Percentiles rank a stretch among this genome's conserved stretches.
phyloP scores from a whole-genome alignment of 441 rosid genomes.

The Syzygium malaccense region DNA sequence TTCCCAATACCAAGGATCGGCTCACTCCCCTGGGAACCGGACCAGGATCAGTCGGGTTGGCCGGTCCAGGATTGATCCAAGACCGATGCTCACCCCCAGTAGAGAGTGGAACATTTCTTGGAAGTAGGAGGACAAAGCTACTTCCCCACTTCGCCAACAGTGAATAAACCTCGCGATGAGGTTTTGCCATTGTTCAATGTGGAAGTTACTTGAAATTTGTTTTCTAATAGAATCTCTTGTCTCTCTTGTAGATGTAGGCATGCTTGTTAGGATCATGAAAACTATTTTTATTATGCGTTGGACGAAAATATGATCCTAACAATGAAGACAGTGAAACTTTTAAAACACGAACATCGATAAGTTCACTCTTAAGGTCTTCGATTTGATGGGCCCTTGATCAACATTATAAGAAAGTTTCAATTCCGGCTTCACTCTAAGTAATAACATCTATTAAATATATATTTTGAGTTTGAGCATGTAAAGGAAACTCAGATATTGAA shows the following conservation, averaged over 20 bases:
- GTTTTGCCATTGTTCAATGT: background rate
- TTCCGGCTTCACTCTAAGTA: background rate
- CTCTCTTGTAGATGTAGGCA: background rate
- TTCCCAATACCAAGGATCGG: too few relatives aligned
- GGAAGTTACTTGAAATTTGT: background rate
- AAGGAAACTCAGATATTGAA: background rate
- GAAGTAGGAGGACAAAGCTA: background rate
- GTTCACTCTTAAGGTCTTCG: background rate
- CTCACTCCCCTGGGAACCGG: too few relatives aligned
- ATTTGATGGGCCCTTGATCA: background rate
- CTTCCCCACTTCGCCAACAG: background rate
- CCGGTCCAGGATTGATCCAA: fast-evolving
- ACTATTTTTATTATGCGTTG: background rate
- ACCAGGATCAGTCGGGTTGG: background rate
- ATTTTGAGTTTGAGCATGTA: background rate
- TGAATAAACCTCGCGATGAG: background rate
- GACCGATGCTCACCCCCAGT: background rate
- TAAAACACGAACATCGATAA: background rate
- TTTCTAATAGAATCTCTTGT: background rate
- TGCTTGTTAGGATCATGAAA: background rate
- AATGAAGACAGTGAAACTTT: background rate
- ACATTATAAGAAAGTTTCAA: background rate
- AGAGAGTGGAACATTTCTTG: background rate
- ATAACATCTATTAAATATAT: background rate
- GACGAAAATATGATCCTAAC: background rate